Evolutionary conservation across 1,139 yeast genomes (phyloP), one percentile per base, ranked within the genome.

Genomic region (Citeromyces hawaiiensis): DNA sequence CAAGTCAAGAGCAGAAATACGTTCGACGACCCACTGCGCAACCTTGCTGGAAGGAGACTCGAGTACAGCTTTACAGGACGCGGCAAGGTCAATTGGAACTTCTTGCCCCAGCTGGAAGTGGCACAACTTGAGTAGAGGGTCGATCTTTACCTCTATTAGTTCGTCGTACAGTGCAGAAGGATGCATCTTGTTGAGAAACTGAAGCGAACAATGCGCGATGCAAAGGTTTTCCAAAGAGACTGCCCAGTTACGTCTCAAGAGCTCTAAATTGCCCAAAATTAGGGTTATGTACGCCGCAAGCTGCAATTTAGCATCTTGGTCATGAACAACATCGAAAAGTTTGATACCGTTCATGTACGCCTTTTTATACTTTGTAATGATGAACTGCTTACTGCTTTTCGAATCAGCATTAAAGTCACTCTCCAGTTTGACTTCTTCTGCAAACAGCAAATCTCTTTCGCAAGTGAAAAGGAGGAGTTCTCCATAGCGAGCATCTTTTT

Each of bases 401-500:
- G 59, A 43, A 72, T 71, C 41, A 76, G 68, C 47, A 78, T 87
- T 48, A 76, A 57, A 41, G 68, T 57, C 17, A 70, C 63, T 46
- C 72, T 30, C 34, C 34, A 30, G 34, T n/a, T 30, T 74, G 42
- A 77, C 66, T 55, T 82, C 88, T 56, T 75, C 66, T 1, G 88
- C 82, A 49, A 71, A 74, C 32, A 85, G 65, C 54, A 78, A 62
- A 47, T 81, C 80, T 49, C 91, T 67, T 55, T 85, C 94, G 1
- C 81, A 76, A 9, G 70, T 65, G 44, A 69, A 60, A 27, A 82
- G 61, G 18, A 71, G 55, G 16, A 82, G 56, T 23, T 59, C 54
- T 11, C 76, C 83, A 50, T 57, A 70, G 41, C 62, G 57, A 9
- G 58, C 46, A 49, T 78, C 69, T n/a, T 52, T 44, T 3, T 55